Percentiles rank a stretch among this genome's conserved stretches.
These are phyloP conservation scores for Fusarium clavum DNA, from an alignment of 2,329 filamentous ascomycete species.

Conservation along the genomic window DNA sequence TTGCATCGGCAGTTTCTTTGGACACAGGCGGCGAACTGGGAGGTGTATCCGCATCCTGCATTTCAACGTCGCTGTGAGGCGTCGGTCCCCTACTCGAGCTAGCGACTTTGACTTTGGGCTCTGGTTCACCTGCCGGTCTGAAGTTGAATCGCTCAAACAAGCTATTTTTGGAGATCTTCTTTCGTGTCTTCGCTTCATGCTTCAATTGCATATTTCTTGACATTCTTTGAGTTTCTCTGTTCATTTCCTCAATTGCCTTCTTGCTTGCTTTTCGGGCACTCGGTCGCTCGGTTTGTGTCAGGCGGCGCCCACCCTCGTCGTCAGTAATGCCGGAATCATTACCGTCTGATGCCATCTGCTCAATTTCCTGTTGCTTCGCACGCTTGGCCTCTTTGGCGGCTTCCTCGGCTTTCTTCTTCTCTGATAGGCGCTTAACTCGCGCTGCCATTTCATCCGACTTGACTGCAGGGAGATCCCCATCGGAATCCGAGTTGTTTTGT, in stretches of 20 bases:
- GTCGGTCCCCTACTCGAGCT: constrained; percentile 69
- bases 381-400: constrained; percentile 64
- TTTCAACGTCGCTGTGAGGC: constrained; percentile 65
- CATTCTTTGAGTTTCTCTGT: constrained; percentile 91
- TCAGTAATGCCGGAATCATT: constrained; percentile 67
- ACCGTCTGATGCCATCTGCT: constrained; percentile 51
- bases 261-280: constrained; percentile 85
- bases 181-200: constrained; percentile 90
- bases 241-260: constrained; percentile 95
- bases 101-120: constrained; percentile 55
- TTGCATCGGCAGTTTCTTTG: constrained; percentile 45
- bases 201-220: constrained; percentile 89
- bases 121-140: constrained; percentile 56
- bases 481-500: constrained; percentile 55
- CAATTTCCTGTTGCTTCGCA: constrained; percentile 53
- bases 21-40: constrained; percentile 74
- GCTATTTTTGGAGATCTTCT: constrained; percentile 86
- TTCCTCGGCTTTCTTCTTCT: constrained; percentile 76
- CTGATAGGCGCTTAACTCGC: constrained; percentile 77
- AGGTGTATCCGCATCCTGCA: constrained; percentile 69
- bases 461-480: constrained; percentile 60
- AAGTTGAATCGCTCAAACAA: constrained; percentile 89
- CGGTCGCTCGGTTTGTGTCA: constrained; percentile 77
- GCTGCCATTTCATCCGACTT: constrained; percentile 74
- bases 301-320: constrained; percentile 70